A percentile compares a stretch with the other conserved stretches of the same genome.
phyloP scores from a whole-genome alignment of 768 basidiomycete genomes.

The Russula compacta region DNA sequence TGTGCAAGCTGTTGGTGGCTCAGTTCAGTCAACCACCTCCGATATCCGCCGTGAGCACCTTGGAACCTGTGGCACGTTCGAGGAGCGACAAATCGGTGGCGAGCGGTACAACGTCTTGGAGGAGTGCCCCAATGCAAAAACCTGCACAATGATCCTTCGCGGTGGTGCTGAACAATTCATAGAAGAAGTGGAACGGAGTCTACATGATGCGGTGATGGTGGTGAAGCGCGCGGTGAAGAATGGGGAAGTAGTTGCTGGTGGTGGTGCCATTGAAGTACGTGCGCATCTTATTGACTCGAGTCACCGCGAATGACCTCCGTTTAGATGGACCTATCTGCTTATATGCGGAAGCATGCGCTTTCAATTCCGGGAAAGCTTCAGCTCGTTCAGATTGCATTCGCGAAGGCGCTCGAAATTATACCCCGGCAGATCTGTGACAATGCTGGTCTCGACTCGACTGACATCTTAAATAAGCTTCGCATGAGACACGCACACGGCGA shows the following conservation, averaged over 20 bases:
- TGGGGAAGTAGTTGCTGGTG: slow-evolving; percentile 94
- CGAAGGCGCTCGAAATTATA: slow-evolving; percentile 94
- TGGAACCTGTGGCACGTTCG: slow-evolving; percentile 86
- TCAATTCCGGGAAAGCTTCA: slow-evolving; percentile 95
- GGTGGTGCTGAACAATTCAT: slow-evolving; percentile 99
- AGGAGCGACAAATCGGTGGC: slow-evolving; percentile 93
- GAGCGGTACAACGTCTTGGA: slow-evolving; percentile 96
- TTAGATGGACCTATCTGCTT: slow-evolving; percentile 96
- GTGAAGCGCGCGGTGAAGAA: slow-evolving; percentile 95
- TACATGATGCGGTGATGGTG: slow-evolving; percentile 99
- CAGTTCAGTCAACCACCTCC: slow-evolving; percentile 90
- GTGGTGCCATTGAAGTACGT: slow-evolving; percentile 89
- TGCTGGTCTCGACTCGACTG: slow-evolving; percentile 94
- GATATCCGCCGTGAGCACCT: slow-evolving; percentile 87
- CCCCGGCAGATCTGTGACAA: slow-evolving; percentile 99
- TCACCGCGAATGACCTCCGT: not conserved
- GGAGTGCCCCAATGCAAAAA: slow-evolving; percentile 87
- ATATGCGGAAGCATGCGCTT: slow-evolving; percentile 83
- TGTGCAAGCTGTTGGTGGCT: slow-evolving; percentile 91
- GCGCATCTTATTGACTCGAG: not conserved
- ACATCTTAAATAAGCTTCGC: slow-evolving; percentile 92
- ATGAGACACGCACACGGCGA: slow-evolving; percentile 91
- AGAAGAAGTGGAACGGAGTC: slow-evolving; percentile 92
- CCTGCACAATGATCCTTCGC: slow-evolving; percentile 87
- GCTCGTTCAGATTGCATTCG: slow-evolving; percentile 88